These are phyloP conservation scores for Entamoeba nuttalli DNA, from an alignment of 208 protist genomes.

Conservation along the genomic window DNA sequence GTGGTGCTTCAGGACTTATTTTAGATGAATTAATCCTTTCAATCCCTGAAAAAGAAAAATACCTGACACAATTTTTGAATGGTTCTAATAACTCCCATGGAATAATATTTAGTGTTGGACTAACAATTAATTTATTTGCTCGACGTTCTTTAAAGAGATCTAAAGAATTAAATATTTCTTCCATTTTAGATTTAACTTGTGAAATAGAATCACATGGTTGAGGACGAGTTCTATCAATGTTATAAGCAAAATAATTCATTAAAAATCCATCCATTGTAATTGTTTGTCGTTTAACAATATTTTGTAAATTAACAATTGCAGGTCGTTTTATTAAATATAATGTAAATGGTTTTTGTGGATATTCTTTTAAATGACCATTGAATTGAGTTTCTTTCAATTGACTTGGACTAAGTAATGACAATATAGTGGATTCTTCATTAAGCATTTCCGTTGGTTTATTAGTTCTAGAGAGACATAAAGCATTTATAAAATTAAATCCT, in stretches of 20 bases:
- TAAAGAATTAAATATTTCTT: not conserved
- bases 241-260: not conserved
- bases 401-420: not conserved
- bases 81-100: not conserved
- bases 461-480: not conserved
- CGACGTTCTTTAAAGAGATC: not conserved
- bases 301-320: not conserved
- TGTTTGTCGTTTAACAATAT: not conserved
- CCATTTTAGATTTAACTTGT: not conserved
- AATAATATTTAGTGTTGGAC: not conserved
- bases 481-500: not conserved
- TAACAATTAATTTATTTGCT: not conserved
- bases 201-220: not conserved
- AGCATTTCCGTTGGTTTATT: not conserved
- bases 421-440: not conserved
- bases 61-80: not conserved
- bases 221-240: not conserved
- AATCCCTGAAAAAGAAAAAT: not conserved
- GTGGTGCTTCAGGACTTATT: not conserved
- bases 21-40: not conserved
- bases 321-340: not conserved
- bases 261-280: not conserved
- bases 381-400: not conserved
- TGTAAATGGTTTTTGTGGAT: not conserved
- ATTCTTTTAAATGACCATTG: not conserved